phyloP scores from a whole-genome alignment of 2,329 filamentous ascomycete species.

The Trichoderma semiorbis region DNA sequence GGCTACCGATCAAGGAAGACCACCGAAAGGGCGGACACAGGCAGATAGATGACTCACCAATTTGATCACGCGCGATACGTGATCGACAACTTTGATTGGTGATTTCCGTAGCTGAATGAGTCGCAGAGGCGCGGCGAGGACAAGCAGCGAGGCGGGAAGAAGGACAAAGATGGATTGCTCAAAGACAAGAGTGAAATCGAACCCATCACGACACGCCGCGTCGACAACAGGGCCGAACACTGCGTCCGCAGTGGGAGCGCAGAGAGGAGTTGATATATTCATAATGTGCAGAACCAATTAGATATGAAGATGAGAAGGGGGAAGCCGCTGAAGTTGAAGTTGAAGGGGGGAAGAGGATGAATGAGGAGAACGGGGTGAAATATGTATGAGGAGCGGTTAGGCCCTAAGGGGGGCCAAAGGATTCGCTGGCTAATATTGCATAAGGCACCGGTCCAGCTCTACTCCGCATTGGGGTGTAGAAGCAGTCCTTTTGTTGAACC shows the following conservation, averaged over 20 bases:
- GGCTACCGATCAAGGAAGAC: not conserved
- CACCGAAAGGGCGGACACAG: not conserved
- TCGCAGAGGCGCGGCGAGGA: slow-evolving; percentile 33
- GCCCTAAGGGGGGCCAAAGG: not conserved
- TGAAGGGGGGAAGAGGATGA: too few relatives aligned
- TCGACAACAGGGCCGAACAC: slow-evolving; percentile 27
- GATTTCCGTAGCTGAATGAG: slow-evolving; percentile 27
- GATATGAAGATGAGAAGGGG: not conserved
- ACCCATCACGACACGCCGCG: slow-evolving; percentile 36
- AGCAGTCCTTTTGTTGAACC: not conserved
- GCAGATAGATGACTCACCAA: slow-evolving; percentile 23
- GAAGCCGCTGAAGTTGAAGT: not conserved
- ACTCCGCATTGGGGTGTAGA: not conserved
- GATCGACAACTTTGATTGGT: slow-evolving; percentile 26
- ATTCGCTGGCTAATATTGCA: slow-evolving; percentile 8
- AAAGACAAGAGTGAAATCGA: slow-evolving; percentile 51
- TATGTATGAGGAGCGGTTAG: not conserved
- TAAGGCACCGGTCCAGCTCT: not conserved
- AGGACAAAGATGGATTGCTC: slow-evolving; percentile 36
- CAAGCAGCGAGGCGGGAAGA: slow-evolving; percentile 30
- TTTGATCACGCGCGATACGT: slow-evolving; percentile 27
- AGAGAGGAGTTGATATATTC: slow-evolving; percentile 24
- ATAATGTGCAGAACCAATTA: slow-evolving; percentile 16
- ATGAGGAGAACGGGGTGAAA: not conserved
- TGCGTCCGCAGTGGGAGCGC: slow-evolving; percentile 25